Percentiles rank a stretch among this genome's conserved stretches.
Conservation (phyloP, 2,329 filamentous ascomycete genomes). For the Xylaria polymorpha region DNA sequence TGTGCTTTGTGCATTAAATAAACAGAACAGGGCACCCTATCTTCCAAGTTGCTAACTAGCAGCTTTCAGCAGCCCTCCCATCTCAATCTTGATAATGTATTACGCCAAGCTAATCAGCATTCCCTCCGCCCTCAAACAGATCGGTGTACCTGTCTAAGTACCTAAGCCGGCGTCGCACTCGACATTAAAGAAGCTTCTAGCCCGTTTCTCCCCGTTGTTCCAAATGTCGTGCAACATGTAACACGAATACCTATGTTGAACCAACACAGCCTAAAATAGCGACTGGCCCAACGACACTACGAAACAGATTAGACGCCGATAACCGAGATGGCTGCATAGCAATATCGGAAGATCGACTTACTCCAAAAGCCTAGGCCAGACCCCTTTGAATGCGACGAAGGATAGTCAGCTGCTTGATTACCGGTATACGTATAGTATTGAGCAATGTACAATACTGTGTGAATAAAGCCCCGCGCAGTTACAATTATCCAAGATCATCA, state of each 20-base stretch:
- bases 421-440: not conserved
- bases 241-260: constrained; percentile 19
- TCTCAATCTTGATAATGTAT: not conserved
- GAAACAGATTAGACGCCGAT: constrained; percentile 14
- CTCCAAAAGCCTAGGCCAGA: constrained; percentile 34
- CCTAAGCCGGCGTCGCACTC: constrained; percentile 7
- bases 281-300: constrained; percentile 19
- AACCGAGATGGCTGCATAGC: constrained; percentile 20
- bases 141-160: constrained; percentile 2
- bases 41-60: not conserved
- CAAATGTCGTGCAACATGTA: constrained; percentile 33
- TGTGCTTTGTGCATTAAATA: not conserved
- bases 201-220: constrained; percentile 20
- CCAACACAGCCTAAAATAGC: constrained; percentile 37
- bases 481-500: not conserved
- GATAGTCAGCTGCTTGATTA: not conserved
- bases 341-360: constrained; percentile 31
- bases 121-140: constrained; percentile 3
- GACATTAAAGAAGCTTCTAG: constrained; percentile 29
- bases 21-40: too few species aligned
- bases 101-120: constrained; percentile 21
- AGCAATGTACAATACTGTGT: not conserved
- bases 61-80: not conserved
- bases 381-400: not conserved
- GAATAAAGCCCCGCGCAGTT: constrained; percentile 1